Base-by-base conservation (phyloP, 306 rosid genomes). In the Vigna reflexopilosa region DNA sequence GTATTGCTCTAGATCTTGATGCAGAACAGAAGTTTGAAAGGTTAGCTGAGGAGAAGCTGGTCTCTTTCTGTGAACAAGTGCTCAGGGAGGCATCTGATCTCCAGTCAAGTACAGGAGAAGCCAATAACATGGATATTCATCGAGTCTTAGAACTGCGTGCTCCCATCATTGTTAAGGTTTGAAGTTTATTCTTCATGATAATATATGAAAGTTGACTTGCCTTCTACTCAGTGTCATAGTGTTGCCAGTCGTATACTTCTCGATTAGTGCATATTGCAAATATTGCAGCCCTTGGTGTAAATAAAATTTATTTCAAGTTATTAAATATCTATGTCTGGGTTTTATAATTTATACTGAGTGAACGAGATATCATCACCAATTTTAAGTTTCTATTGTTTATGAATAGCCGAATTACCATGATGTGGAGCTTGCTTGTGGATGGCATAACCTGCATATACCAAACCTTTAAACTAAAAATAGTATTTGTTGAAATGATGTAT, bases 21-120 rank as follows among this genome's bases (percentile, higher is more conserved):
- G 80, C 80, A 12, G 96, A 87, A 82, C 86, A 86, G 80, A 87
- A 90, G 66, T 80, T 96, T 55, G 97, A 88, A 75, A 87, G 89
- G 82, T 58, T 90, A 83, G 99, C 97, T 58, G 99, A 93, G 87
- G 97, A 83, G 82, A 93, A 91, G 85, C 83, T 96, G 80, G 92
- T 91, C 54, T 87, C 98, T 68, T 91, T 96, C 89, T 96, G 96
- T 67, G 98, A 90, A 72, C 93, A 90, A 85, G 96, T 90, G 28
- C 98, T 96, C 78, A 83, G 89, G 85, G 99, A 91, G 87, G 99
- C 97, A 80, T 96, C 99, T 71, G 97, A 96, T 38, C 89, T 96
- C 79, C 99, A 96, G 86, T 85, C 91, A 51, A 85, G 78, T 85
- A 87, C 87, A 14, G 98, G 96, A 72, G 97, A 93, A 72, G 85